Base-by-base conservation (phyloP, 164 flowering plant genomes). In the Vitis riparia region DNA sequence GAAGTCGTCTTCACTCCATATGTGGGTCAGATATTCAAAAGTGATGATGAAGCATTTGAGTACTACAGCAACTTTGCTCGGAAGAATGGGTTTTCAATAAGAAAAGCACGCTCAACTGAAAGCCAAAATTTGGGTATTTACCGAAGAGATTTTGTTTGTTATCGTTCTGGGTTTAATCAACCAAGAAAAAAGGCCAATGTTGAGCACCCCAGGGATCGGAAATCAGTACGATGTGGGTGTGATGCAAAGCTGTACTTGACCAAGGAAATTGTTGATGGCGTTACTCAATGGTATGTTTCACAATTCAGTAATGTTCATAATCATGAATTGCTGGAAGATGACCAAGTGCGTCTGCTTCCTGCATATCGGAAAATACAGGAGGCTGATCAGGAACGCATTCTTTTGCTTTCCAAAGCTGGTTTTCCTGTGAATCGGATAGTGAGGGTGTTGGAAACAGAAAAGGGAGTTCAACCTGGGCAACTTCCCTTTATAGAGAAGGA, bases 221-320 rank as follows among this genome's bases (percentile, higher is more conserved):
- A 81, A 71, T 81, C 84, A 4, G 81, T 78, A 44, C 69, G 84
- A 47, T 81, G 84, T 59, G 84, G 84, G 55, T 81, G 84, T 66
- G 81, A 81, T 71, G 84, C 84, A 19, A 75, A 81, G 30, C 55
- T 81, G 66, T 78, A 78, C 59, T 51, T 81, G 66, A 75, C 81
- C 6, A 81, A 81, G 59, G 79, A 75, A 63, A 71, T 81, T 56
- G 69, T 71, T 44, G 75, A 71, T 50, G 81, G 81, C 15, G 76
- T 76, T 19, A 56, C 73, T 55, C 81, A 81, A 51, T 81, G 84
- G 81, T 78, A 73, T 68, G 81, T 81, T 48, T 75, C 81, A 27
- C 81, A 78, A 56, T 81, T 81, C 55, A 73, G 79, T 62, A 81
- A 81, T 73, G 79, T 78, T 71, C 84, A 81, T 62, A 81, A 81